Percentiles rank a stretch among this genome's conserved stretches.
Evolutionary conservation across 345 rosid species (phyloP).

Genomic region (Camelina laxa): DNA sequence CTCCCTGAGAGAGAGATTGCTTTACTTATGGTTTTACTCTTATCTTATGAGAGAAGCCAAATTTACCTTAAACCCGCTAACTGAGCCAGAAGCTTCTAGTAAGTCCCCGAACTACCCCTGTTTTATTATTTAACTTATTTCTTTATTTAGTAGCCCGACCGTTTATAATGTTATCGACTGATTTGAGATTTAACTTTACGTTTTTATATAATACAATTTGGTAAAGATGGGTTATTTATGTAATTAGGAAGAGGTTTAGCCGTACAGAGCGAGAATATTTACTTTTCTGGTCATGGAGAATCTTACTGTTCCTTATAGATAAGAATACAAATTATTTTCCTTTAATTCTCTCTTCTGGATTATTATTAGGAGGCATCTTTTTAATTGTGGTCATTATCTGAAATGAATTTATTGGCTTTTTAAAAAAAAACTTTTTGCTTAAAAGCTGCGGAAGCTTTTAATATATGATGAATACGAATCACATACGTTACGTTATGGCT

Average conservation of each 20-base stretch:
- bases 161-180: too few species aligned
- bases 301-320: constrained; percentile 29
- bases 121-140: too few species aligned
- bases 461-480: constrained; percentile 21
- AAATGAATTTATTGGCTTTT: not conserved
- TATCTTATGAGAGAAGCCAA: constrained; percentile 29
- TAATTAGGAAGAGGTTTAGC: not conserved
- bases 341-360: not conserved
- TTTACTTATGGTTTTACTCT: constrained; percentile 23
- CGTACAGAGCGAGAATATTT: not conserved
- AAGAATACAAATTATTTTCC: not conserved
- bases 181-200: too few species aligned
- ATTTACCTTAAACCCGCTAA: not conserved
- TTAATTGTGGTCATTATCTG: not conserved
- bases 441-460: constrained; percentile 26
- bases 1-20: constrained; percentile 2
- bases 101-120: constrained; percentile 8
- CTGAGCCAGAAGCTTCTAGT: not conserved
- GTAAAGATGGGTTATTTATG: not conserved
- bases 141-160: too few species aligned
- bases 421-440: too few species aligned
- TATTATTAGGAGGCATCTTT: not conserved
- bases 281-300: constrained; percentile 12
- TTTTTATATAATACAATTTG: not conserved
- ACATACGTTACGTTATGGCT: constrained; percentile 2